Evolutionary conservation across 1,139 yeast species (phyloP).

Genomic region (Keqinozyma sinolaborantium): DNA sequence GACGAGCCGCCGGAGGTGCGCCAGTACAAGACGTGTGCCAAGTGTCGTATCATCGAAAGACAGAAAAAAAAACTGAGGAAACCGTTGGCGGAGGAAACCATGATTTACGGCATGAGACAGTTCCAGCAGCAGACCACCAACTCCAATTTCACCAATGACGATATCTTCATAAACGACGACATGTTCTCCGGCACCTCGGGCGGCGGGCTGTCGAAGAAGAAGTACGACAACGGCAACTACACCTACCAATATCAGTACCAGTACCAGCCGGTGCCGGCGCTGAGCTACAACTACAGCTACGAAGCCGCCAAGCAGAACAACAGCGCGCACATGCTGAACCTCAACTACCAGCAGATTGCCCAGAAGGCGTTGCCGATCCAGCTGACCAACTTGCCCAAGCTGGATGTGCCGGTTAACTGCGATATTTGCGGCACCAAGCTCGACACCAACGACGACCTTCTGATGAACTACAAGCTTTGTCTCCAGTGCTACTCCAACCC

Average conservation of each 20-base stretch:
- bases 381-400: slow-evolving; percentile 12
- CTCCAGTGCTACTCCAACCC: slow-evolving; percentile 29
- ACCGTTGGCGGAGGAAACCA: slow-evolving; percentile 47
- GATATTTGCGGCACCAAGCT: slow-evolving; percentile 23
- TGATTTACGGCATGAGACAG: slow-evolving; percentile 47
- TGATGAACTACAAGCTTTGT: slow-evolving; percentile 25
- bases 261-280: slow-evolving; percentile 2
- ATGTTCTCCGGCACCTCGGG: slow-evolving; percentile 14
- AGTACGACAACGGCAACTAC: slow-evolving; percentile 8
- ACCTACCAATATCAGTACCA: slow-evolving; percentile 11
- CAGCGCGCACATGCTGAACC: slow-evolving; percentile 8
- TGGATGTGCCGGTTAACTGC: slow-evolving; percentile 15
- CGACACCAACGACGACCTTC: slow-evolving; percentile 21
- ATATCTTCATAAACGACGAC: slow-evolving; percentile 26
- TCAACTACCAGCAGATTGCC: slow-evolving; percentile 15
- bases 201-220: slow-evolving; percentile 3
- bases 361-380: slow-evolving; percentile 15
- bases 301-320: slow-evolving; percentile 4
- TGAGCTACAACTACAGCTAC: slow-evolving; percentile 2
- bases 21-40: slow-evolving; percentile 58
- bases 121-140: slow-evolving; percentile 41
- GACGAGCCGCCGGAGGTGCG: slow-evolving; percentile 59
- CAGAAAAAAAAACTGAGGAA: slow-evolving; percentile 45
- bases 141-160: slow-evolving; percentile 41
- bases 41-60: slow-evolving; percentile 55